phyloP scores from a whole-genome alignment of 108 stramenopile genomes.

The Licmophora abbreviata region DNA sequence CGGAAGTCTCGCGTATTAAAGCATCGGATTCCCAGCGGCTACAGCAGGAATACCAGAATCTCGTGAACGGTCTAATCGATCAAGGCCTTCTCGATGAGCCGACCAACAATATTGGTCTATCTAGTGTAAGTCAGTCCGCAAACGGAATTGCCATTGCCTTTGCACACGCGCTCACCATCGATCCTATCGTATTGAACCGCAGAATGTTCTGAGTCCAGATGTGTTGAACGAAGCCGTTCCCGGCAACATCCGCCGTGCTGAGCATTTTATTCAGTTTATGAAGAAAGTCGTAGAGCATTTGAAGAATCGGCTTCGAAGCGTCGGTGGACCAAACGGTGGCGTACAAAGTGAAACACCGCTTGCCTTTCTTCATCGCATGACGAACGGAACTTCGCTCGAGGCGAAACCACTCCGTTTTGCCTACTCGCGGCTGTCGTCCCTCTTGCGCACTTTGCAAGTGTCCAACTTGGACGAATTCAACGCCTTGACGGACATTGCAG shows the following conservation, averaged over 20 bases:
- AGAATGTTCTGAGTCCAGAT: slow-evolving; percentile 79
- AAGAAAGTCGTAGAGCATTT: slow-evolving; percentile 90
- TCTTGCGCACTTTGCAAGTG: slow-evolving; percentile 84
- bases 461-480: slow-evolving; percentile 89
- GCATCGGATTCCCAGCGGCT: slow-evolving; percentile 76
- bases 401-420: slow-evolving; percentile 93
- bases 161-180: too few relatives aligned
- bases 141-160: too few relatives aligned
- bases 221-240: slow-evolving; percentile 95
- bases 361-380: slow-evolving; percentile 91
- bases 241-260: slow-evolving; percentile 96
- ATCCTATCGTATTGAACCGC: neutral
- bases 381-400: slow-evolving; percentile 85
- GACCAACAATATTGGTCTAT: slow-evolving; percentile 52
- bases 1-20: slow-evolving; percentile 84
- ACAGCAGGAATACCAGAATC: slow-evolving; percentile 89
- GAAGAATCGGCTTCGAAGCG: slow-evolving; percentile 58
- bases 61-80: slow-evolving; percentile 78
- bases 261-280: slow-evolving; percentile 97
- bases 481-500: slow-evolving; percentile 90
- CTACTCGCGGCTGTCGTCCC: slow-evolving; percentile 86
- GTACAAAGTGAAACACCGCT: slow-evolving; percentile 89
- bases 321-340: slow-evolving; percentile 81
- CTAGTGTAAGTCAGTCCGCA: slow-evolving; percentile 50
- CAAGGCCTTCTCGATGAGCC: slow-evolving; percentile 72